phyloP scores from a whole-genome alignment of 78 protist species.

The Cyanophora paradoxa region DNA sequence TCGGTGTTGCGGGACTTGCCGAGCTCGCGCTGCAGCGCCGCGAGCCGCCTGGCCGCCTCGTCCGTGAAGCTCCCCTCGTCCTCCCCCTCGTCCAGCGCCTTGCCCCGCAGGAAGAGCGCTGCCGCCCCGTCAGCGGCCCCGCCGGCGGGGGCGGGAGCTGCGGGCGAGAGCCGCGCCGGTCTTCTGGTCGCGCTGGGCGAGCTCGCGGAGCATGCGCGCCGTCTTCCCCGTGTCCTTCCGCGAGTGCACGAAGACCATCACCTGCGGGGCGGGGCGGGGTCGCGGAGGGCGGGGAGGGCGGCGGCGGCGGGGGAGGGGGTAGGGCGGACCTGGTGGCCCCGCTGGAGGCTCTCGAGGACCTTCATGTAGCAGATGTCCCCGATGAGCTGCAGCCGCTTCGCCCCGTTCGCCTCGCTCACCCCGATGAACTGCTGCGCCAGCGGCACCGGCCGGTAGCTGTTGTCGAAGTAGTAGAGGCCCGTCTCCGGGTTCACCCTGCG shows the following conservation, averaged over 20 bases:
- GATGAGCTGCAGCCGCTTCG: constrained; percentile 21
- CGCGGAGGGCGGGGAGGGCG: background rate
- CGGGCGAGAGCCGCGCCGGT: background rate
- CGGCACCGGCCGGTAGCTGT: constrained; percentile 94
- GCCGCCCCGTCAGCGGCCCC: background rate
- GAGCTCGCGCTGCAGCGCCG: background rate
- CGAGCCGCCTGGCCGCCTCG: background rate
- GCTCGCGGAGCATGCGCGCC: constrained; percentile 57
- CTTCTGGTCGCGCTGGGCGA: constrained; percentile 40
- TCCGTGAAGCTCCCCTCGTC: background rate
- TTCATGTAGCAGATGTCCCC: constrained; percentile 60
- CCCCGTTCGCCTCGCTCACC: constrained; percentile 23
- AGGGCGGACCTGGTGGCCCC: constrained; percentile 12
- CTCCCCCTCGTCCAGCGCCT: constrained; percentile 4
- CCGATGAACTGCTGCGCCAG: constrained; percentile 84
- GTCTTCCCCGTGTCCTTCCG: constrained; percentile 85
- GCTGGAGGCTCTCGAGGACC: constrained; percentile 23
- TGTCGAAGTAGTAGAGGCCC: constrained; percentile 85
- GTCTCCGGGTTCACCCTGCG: constrained; percentile 60
- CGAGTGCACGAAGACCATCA: constrained; percentile 95
- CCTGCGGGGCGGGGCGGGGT: constrained; percentile 47
- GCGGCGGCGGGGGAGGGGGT: background rate
- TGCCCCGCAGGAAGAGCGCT: too few relatives aligned
- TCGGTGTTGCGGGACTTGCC: background rate
- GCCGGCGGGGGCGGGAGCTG: constrained; percentile 1